A percentile compares a stretch with the other conserved stretches of the same genome.
Conservation (phyloP, 2,329 filamentous ascomycete species). For the Fusarium sp. region DNA sequence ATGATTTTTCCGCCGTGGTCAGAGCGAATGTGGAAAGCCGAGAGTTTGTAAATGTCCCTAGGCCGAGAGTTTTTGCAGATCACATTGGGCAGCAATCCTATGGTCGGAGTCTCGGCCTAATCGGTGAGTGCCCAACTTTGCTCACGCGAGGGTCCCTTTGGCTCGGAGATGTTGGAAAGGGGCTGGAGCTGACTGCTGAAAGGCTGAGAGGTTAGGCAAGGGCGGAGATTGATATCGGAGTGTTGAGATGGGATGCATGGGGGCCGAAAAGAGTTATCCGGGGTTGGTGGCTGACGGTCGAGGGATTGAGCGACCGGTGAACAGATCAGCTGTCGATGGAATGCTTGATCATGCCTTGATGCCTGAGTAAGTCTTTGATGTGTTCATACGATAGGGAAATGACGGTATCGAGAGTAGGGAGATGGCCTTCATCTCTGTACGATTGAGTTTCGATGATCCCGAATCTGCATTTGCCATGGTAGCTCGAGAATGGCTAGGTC, state of each 20-base stretch:
- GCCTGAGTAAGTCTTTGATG: slow-evolving; percentile 1
- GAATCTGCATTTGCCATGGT: background rate
- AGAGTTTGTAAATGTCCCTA: slow-evolving; percentile 4
- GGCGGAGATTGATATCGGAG: slow-evolving; percentile 23
- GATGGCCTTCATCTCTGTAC: background rate
- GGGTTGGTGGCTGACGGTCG: slow-evolving; percentile 6
- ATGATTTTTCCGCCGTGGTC: slow-evolving; percentile 2
- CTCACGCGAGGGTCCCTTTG: slow-evolving; percentile 13
- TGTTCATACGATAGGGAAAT: background rate
- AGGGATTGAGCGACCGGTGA: slow-evolving; percentile 23
- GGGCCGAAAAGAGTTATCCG: slow-evolving; percentile 32
- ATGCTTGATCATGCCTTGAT: background rate
- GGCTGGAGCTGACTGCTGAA: background rate
- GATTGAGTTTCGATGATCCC: background rate
- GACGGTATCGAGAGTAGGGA: background rate
- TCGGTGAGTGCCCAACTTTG: slow-evolving; percentile 20
- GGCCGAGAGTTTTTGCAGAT: slow-evolving; percentile 28
- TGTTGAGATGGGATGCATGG: slow-evolving; percentile 19
- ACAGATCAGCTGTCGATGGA: slow-evolving; percentile 7
- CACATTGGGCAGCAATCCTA: slow-evolving; percentile 29
- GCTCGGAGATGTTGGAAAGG: background rate
- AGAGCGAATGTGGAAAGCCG: slow-evolving; percentile 25
- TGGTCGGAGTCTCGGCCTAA: slow-evolving; percentile 12
- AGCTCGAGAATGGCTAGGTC: background rate
- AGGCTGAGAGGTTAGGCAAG: background rate